Conservation (phyloP, 2,329 filamentous ascomycete genomes). For the Aspergillus pseudoviridinutans region DNA sequence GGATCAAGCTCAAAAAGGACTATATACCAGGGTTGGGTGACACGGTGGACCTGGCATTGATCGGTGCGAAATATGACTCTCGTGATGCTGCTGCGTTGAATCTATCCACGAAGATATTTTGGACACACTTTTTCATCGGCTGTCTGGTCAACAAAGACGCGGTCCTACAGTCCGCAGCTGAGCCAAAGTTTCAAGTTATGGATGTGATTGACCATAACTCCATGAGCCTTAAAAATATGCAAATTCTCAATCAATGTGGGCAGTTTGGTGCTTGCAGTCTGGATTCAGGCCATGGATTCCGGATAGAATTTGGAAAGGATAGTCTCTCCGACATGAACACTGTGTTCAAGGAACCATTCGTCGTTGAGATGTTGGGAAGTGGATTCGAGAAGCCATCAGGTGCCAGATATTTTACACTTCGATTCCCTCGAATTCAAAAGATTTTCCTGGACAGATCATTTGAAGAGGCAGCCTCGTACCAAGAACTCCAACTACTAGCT, state of each 20-base stretch:
- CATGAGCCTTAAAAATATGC: constrained; percentile 51
- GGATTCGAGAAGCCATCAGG: constrained; percentile 71
- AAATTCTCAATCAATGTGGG: constrained; percentile 47
- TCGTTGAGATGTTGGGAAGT: constrained; percentile 77
- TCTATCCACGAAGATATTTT: constrained; percentile 55
- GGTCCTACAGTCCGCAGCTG: constrained; percentile 47
- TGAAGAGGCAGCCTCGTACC: constrained; percentile 64
- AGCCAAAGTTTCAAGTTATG: constrained; percentile 63
- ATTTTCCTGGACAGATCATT: constrained; percentile 72
- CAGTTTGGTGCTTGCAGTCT: constrained; percentile 42
- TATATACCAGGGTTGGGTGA: constrained; percentile 77
- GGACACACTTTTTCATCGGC: constrained; percentile 77
- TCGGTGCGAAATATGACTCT: constrained; percentile 70
- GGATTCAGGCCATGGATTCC: constrained; percentile 34
- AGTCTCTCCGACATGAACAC: constrained; percentile 32
- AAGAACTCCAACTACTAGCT: constrained; percentile 66
- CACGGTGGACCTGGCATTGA: constrained; percentile 74
- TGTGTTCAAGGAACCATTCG: constrained; percentile 65
- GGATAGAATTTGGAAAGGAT: constrained; percentile 46
- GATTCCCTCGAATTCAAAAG: constrained; percentile 73
- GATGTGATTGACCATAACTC: constrained; percentile 53
- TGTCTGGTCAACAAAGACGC: constrained; percentile 67
- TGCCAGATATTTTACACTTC: constrained; percentile 66
- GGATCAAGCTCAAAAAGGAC: constrained; percentile 85
- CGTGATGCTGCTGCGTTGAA: constrained; percentile 54